Evolutionary conservation across 805 yeast species (phyloP).

Genomic region (Kregervanrija fluxuum): DNA sequence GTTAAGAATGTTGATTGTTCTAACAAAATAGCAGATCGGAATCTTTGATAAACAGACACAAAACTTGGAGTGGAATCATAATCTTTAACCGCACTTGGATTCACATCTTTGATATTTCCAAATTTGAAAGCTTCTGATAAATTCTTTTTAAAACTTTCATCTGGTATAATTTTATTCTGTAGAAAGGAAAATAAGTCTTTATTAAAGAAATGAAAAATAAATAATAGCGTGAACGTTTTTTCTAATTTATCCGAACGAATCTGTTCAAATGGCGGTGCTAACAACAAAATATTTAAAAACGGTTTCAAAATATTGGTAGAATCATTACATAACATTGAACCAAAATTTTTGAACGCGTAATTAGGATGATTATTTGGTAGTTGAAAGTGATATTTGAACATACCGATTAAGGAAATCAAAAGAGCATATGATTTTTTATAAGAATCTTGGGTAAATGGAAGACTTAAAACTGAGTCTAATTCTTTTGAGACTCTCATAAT

Average conservation of each 20-base stretch:
- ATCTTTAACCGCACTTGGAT: neutral
- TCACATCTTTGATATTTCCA: constrained; percentile 4
- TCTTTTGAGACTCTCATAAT: constrained; percentile 14
- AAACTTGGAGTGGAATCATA: constrained; percentile 8
- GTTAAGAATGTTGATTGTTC: constrained; percentile 17
- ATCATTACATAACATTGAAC: constrained; percentile 10
- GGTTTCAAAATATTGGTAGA: constrained; percentile 7
- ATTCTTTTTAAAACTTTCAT: neutral
- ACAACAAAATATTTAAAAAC: constrained; percentile 9
- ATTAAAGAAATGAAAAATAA: constrained; percentile 17
- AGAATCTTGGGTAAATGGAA: constrained; percentile 8
- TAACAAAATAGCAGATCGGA: constrained; percentile 13
- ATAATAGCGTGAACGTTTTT: constrained; percentile 14
- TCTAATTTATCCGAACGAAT: constrained; percentile 16
- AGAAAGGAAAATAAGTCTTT: constrained; percentile 11
- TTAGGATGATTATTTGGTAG: constrained; percentile 16
- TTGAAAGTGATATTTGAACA: constrained; percentile 23
- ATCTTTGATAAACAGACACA: constrained; percentile 13
- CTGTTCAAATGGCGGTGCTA: constrained; percentile 12
- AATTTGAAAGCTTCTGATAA: constrained; percentile 6
- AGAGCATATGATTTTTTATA: constrained; percentile 11
- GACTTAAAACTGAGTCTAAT: constrained; percentile 7
- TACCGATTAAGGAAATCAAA: constrained; percentile 12
- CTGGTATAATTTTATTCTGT: neutral
- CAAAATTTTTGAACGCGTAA: constrained; percentile 24